phyloP scores from a whole-genome alignment of 345 rosid genomes.

The Eucalyptus cloeziana region DNA sequence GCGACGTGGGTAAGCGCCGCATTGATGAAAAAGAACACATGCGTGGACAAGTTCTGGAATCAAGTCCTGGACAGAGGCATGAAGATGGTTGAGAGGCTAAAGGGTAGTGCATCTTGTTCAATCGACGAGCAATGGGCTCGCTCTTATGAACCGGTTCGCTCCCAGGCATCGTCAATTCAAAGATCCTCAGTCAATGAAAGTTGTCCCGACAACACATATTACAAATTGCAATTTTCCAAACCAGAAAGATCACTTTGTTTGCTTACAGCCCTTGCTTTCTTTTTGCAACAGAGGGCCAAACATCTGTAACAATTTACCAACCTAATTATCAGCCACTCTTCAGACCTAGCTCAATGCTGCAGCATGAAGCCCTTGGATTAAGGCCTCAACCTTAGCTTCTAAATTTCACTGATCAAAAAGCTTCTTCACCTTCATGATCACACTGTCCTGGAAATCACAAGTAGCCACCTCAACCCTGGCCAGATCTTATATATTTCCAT shows the following conservation, averaged over 20 bases:
- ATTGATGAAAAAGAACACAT: background rate
- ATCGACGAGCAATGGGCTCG: background rate
- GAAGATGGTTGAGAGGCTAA: background rate
- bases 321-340: background rate
- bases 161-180: background rate
- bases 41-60: background rate
- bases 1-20: background rate
- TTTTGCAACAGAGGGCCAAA: background rate
- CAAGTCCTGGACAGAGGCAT: background rate
- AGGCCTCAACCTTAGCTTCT: background rate
- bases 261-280: background rate
- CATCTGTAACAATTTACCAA: background rate
- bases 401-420: background rate
- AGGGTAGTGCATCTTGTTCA: background rate
- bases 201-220: background rate
- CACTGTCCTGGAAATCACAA: background rate
- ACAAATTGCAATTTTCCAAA: background rate
- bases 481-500: too few relatives aligned
- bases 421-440: background rate
- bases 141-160: background rate
- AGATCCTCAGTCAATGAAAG: background rate
- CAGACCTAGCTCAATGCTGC: background rate
- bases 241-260: background rate
- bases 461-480: background rate
- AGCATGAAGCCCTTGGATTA: background rate